Base-by-base conservation (phyloP, 129 eudicot species). In the Centella asiatica region DNA sequence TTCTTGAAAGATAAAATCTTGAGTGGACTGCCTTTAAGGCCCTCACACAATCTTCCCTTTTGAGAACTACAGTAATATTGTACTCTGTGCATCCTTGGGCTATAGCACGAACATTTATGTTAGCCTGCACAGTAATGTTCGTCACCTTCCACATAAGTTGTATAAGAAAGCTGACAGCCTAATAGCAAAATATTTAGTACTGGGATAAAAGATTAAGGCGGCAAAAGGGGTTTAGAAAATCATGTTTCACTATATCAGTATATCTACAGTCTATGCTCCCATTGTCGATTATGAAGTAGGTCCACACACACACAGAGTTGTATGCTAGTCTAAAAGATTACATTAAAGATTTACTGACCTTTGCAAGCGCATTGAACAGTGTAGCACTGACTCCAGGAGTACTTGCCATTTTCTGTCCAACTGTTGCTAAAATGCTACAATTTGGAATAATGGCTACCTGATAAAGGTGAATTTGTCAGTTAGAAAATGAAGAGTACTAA, bases 311-410 rank as follows among this genome's bases (percentile, higher is more conserved):
- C 11, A 42, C 3, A 42, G 15, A 42, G 15, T 26, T 5, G 32
- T 8, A 32, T 17, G 12, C 42, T 32, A 56, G 44, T 56, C 62
- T 56, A 31, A 44, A 44, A 32, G 22, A 56, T 17, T 12, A 13
- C 10, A 36, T 22, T 14, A 5, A 60, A 26, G 57, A 27, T 51
- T 7, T 54, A 57, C 74, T 52, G 37, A 87, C 99, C 95, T 87
- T 87, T 65, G 99, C 99, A 59, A 92, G 86, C 32, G 99, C 99
- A 82, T 74, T 80, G 70, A 92, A 92, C 11, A 92, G 83, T 65
- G 95, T 87, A 50, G 99, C 99, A 76, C 99, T 92, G 53, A 92
- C 99, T 71, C 99, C 99, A 68, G 99, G 96, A 44, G 99, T 87
- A 64, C 99, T 92, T 22, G 99, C 99, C 99, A 92, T 92, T 78